Evolutionary conservation across 345 rosid species (phyloP).

Genomic region (Carallia pectinifolia): DNA sequence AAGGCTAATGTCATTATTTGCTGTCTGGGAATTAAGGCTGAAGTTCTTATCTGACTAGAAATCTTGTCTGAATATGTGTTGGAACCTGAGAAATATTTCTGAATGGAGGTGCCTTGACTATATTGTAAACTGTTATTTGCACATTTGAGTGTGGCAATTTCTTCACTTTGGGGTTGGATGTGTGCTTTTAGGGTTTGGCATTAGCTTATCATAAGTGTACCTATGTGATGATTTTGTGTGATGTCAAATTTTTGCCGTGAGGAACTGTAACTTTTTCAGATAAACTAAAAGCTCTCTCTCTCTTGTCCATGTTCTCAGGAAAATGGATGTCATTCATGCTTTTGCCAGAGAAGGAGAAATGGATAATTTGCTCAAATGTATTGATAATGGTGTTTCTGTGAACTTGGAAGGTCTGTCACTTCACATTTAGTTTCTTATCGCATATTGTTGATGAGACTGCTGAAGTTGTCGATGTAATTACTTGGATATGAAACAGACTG

Average conservation of each 20-base stretch:
- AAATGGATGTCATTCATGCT: slow-evolving; percentile 82
- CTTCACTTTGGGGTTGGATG: too few relatives aligned
- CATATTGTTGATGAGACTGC: neutral
- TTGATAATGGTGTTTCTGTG: slow-evolving; percentile 68
- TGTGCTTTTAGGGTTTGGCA: too few relatives aligned
- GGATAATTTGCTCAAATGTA: slow-evolving; percentile 62
- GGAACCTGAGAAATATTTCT: too few relatives aligned
- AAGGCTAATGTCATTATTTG: too few relatives aligned
- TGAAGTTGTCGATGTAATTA: neutral
- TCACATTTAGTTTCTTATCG: neutral
- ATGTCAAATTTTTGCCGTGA: neutral
- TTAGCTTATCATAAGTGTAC: too few relatives aligned
- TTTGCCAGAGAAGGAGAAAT: slow-evolving; percentile 93
- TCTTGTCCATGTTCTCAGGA: slow-evolving; percentile 40
- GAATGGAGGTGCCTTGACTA: too few relatives aligned
- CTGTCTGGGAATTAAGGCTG: too few relatives aligned
- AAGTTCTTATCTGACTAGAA: too few relatives aligned
- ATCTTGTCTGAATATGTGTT: too few relatives aligned
- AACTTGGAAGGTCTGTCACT: slow-evolving; percentile 55
- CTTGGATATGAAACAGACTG: neutral
- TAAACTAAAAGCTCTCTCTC: slow-evolving; percentile 7
- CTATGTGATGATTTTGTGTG: too few relatives aligned
- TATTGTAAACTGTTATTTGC: too few relatives aligned
- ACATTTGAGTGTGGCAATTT: too few relatives aligned
- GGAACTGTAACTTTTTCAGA: neutral